Conservation (phyloP, 352 stramenopile genomes). For the Phytophthora crassamura region DNA sequence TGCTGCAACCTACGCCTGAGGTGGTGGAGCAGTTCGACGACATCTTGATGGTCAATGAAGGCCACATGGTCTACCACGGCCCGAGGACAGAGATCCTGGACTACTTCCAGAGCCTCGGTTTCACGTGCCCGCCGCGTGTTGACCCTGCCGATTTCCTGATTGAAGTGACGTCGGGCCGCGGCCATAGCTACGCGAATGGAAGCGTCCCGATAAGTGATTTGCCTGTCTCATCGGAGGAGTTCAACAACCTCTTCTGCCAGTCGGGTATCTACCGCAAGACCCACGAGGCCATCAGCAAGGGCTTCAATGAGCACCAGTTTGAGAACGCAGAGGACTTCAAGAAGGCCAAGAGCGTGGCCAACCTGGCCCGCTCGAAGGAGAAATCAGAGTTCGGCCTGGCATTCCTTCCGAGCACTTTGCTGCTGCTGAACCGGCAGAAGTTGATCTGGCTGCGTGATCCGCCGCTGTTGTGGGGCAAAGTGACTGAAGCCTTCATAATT, state of each 20-base stretch:
- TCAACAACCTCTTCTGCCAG: slow-evolving; percentile 63
- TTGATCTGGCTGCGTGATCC: slow-evolving; percentile 68
- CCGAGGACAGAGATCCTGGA: too few species aligned
- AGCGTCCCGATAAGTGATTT: slow-evolving; percentile 36
- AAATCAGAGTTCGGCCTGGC: slow-evolving; percentile 59
- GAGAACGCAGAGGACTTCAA: slow-evolving; percentile 65
- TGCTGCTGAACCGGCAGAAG: slow-evolving; percentile 72
- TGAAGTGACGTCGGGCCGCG: slow-evolving; percentile 67
- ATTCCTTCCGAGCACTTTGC: slow-evolving; percentile 51
- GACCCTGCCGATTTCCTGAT: slow-evolving; percentile 76
- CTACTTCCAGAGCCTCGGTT: slow-evolving; percentile 75
- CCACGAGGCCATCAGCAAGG: slow-evolving; percentile 53
- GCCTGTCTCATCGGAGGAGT: slow-evolving; percentile 45
- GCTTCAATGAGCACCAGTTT: slow-evolving; percentile 65
- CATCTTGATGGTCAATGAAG: slow-evolving; percentile 94
- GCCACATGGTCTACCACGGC: slow-evolving; percentile 95
- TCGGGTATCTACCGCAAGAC: slow-evolving; percentile 62
- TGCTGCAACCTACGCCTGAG: slow-evolving; percentile 81
- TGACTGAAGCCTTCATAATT: slow-evolving; percentile 74
- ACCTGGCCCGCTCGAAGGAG: slow-evolving; percentile 54
- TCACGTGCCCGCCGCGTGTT: slow-evolving; percentile 64
- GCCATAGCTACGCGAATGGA: slow-evolving; percentile 50
- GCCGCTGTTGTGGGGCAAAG: slow-evolving; percentile 69
- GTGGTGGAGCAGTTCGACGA: slow-evolving; percentile 96
- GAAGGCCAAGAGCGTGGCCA: slow-evolving; percentile 61